Base-by-base conservation (phyloP, 495 filamentous ascomycete species). In the Entonaema liquescens region DNA sequence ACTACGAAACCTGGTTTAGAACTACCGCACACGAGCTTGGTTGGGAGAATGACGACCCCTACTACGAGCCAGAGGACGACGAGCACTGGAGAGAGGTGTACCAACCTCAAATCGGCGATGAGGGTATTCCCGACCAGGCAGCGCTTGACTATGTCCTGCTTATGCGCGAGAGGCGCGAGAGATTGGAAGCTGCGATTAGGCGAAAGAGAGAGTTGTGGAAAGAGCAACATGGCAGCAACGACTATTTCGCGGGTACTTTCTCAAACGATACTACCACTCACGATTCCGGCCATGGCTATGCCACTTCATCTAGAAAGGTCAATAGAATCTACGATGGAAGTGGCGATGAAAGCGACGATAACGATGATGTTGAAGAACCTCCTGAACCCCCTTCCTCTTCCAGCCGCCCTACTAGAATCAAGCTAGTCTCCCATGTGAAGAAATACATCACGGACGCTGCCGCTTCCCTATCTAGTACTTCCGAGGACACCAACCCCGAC, bases 91-190 rank as follows among this genome's bases (percentile, higher is more conserved):
- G 9, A 2, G 28, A 56, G 53, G n/a, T 35, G 2, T 19, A 21
- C 25, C 33, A 33, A 5, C 62, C 62, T 7, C 31, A 57, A 36
- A 42, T 59, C 21, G 63, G 55, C 12, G 55, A 59, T 31, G 5
- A 17, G 17, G 63, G 63, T 4, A 59, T 66, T 4, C 54, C 63
- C 11, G 33, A 59, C 44, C 40, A 58, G 62, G 28, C 11, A 0
- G 49, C 49, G 3, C 49, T 53, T 13, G 49, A 53, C 49, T 53
- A 53, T n/a, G 49, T 53, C 0, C 21, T 53, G 11, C 1, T 3
- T n/a, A 53, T 53, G 49, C 49, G 49, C 13, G 6, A 26, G 21
- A n/a, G 2, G 4, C 49, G 23, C 23, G 49, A 53, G 49, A 13
- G 12, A n/a, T 5, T 53, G 11, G 13, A 53, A 17, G 49, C 11